Evolutionary conservation across 2,329 filamentous ascomycete species (phyloP), one percentile per base, ranked within the genome.

Genomic region (Pezicula carpinea): DNA sequence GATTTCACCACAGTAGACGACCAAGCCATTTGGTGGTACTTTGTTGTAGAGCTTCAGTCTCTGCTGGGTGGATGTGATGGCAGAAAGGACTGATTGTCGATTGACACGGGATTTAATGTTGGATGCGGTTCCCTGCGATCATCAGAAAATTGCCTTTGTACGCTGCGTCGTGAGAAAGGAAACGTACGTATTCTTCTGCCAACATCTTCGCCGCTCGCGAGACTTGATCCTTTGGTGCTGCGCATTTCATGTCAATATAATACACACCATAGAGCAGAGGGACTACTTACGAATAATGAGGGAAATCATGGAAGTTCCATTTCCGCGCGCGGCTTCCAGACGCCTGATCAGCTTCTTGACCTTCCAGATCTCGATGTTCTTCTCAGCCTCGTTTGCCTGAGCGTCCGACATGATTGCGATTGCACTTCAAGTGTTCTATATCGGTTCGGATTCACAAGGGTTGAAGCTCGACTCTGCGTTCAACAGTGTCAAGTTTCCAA

Each of bases 61-160:
- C 76, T 99, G 93, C 74, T 99, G 95, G 61, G 93, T 99, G 53
- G 93, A 99, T 44, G 93, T 99, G 64, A 99, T 99, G 69, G 93
- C 93, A 32, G 92, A 97, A 60, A 99, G 77, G 59, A 99, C 93
- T 44, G 93, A 99, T 66, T 97, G 88, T 71, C 93, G 85, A 74
- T 99, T 99, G 75, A 99, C 93, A 66, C 93, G 91, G 50, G 93
- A 99, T 73, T 99, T 99, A 77, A 99, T 99, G 75, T 99, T 99
- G 63, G 91, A 96, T 52, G 93, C 95, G 50, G 93, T 99, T 67
- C 93, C 93, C 89, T 93, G 58, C 32, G 10, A 42, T 40, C 43
- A 44, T 53, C 33, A 58, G 56, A 39, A 51, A 47, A 41, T 39
- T 40, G 21, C 49, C 19, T 39, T 13, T 40, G 36, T 46, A 18